A percentile compares a stretch with the other conserved stretches of the same genome.
Evolutionary conservation across 768 basidiomycete species (phyloP).

Genomic region (Phaeotremella fagi): DNA sequence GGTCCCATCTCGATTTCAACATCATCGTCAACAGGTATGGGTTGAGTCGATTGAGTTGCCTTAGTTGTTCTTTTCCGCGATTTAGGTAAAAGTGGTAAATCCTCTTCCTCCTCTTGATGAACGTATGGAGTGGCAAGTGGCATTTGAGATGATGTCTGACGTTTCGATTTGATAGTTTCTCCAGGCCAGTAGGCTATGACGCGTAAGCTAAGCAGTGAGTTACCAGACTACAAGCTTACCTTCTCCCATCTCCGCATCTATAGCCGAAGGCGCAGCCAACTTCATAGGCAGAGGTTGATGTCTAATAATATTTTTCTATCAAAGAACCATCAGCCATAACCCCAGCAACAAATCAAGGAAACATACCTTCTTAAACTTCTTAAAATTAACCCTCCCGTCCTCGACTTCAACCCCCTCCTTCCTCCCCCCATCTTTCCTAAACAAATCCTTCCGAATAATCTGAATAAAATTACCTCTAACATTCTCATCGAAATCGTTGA

Average conservation of each 20-base stretch:
- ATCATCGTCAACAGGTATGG: neutral
- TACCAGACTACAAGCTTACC: slow-evolving; percentile 21
- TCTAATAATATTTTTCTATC: slow-evolving; percentile 33
- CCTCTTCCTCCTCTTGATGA: slow-evolving; percentile 21
- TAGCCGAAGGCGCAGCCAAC: slow-evolving; percentile 16
- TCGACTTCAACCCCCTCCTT: neutral
- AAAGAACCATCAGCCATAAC: neutral
- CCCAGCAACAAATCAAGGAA: neutral
- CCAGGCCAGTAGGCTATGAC: slow-evolving; percentile 35
- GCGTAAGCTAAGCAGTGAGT: slow-evolving; percentile 1
- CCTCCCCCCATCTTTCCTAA: slow-evolving; percentile 37
- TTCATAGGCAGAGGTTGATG: slow-evolving; percentile 29
- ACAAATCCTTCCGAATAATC: slow-evolving; percentile 43
- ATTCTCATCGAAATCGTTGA: slow-evolving; percentile 42
- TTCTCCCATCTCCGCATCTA: slow-evolving; percentile 35
- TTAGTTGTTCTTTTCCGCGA: slow-evolving; percentile 6
- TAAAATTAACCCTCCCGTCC: slow-evolving; percentile 43
- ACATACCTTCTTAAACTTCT: slow-evolving; percentile 48
- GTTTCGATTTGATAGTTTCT: slow-evolving; percentile 7
- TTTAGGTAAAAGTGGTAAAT: slow-evolving; percentile 28
- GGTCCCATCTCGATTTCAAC: neutral
- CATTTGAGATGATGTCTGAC: slow-evolving; percentile 8
- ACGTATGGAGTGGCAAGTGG: slow-evolving; percentile 1
- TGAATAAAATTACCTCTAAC: slow-evolving; percentile 45
- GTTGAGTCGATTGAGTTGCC: neutral